Base-by-base conservation (phyloP, 2,329 filamentous ascomycete genomes). In the Didymella segeticola region DNA sequence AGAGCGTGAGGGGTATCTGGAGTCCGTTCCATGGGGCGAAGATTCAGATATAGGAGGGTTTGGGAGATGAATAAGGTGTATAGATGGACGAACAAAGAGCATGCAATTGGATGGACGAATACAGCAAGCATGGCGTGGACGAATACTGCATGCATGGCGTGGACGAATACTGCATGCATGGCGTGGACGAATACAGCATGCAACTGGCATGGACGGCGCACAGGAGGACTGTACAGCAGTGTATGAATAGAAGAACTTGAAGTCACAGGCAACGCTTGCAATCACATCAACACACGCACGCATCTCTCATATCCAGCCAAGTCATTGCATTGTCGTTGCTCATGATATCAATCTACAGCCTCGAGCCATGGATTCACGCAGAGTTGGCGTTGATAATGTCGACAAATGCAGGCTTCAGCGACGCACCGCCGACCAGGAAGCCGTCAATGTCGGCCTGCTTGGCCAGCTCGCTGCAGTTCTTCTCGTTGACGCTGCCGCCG, bases 391-490 rank as follows among this genome's bases (percentile, higher is more conserved):
- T 89, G 81, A 89, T 84, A 68, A 89, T 89, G 65, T 89, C 86
- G 67, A 88, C 83, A 72, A 89, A 97, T 64, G 91, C 93, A 74
- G 93, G 93, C 88, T 98, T 98, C 81, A 98, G 86, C 77, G 90
- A 95, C 74, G 93, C 93, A 78, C 93, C 93, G 63, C 93, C 93
- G 65, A 98, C 93, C 66, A 98, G 85, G 88, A 98, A 98, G 55
- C 95, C 95, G 78, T 99, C 95, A 77, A 99, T 96, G 78, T 99
- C 95, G 62, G 86, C 77, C 86, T 98, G 87, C 83, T 92, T 93
- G 76, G 89, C 87, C 70, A 99, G 85, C 62, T 98, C 93, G 73
- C 83, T 86, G 84, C 91, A 96, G 87, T 99, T 99, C 89, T 97
- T 97, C 85, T 96, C 95, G 75, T 84, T 96, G 71, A 99, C 95